phyloP scores from a whole-genome alignment of 805 yeast genomes.

The Pichia gijzeniarum region DNA sequence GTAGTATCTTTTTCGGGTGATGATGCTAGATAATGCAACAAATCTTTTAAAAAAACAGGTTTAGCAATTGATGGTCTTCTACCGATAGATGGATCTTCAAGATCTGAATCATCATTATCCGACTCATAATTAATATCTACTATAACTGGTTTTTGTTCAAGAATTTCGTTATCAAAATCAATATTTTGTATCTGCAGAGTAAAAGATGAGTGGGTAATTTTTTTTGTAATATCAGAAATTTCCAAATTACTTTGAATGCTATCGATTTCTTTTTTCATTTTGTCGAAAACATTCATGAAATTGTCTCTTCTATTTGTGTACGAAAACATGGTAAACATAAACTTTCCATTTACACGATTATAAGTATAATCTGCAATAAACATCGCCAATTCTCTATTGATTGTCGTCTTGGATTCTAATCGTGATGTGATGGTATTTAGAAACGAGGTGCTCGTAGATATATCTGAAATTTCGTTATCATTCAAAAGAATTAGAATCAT shows the following conservation, averaged over 20 bases:
- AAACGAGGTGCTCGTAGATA: slow-evolving; percentile 36
- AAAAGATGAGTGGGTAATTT: background rate
- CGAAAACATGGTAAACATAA: slow-evolving; percentile 26
- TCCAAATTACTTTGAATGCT: slow-evolving; percentile 8
- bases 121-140: slow-evolving; percentile 18
- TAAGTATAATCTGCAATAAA: slow-evolving; percentile 48
- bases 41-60: slow-evolving; percentile 70
- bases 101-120: slow-evolving; percentile 44
- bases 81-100: slow-evolving; percentile 36
- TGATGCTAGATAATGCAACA: slow-evolving; percentile 48
- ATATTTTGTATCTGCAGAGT: background rate
- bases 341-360: slow-evolving; percentile 25
- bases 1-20: slow-evolving; percentile 37
- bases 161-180: background rate
- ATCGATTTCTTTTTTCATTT: background rate
- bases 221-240: slow-evolving; percentile 1
- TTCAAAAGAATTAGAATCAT: slow-evolving; percentile 27
- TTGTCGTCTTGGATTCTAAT: slow-evolving; percentile 41
- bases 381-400: slow-evolving; percentile 49
- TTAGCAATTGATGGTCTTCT: slow-evolving; percentile 32
- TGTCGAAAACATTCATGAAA: slow-evolving; percentile 8
- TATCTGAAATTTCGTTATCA: slow-evolving; percentile 18
- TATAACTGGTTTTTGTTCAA: slow-evolving; percentile 8
- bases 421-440: slow-evolving; percentile 47
- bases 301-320: slow-evolving; percentile 18